These are phyloP conservation scores for Epichloe hybrida DNA, from an alignment of 2,329 filamentous ascomycete species.

Conservation along the genomic window DNA sequence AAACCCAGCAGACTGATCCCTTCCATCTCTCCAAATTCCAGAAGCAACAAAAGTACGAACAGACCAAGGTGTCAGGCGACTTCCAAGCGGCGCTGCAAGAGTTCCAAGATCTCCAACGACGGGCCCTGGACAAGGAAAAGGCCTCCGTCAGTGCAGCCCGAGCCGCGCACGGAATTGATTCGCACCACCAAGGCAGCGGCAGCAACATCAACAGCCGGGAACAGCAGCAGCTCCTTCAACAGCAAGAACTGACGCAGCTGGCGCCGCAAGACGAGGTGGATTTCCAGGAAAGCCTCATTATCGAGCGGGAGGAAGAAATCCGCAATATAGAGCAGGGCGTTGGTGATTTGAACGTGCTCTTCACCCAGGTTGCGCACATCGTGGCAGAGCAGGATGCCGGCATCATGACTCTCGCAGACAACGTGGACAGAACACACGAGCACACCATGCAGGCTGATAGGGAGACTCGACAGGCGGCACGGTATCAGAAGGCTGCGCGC, in stretches of 20 bases:
- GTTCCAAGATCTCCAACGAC: conserved; percentile 84
- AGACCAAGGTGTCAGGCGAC: conserved; percentile 86
- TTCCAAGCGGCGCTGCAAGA: conserved; percentile 81
- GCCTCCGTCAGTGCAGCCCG: conserved; percentile 74
- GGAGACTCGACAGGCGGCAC: conserved; percentile 71
- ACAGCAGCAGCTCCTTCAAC: conserved; percentile 41
- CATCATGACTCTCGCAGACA: conserved; percentile 80
- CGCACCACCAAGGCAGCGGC: conserved; percentile 8
- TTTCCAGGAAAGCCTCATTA: conserved; percentile 90
- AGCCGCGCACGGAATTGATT: conserved; percentile 55
- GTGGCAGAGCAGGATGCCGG: conserved; percentile 79
- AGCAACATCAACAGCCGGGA: conserved; percentile 15
- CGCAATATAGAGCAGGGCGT: conserved; percentile 95
- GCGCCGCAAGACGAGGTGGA: conserved; percentile 91
- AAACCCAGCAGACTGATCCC: background rate
- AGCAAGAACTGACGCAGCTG: conserved; percentile 64
- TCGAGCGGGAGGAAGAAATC: conserved; percentile 93
- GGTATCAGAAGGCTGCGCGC: conserved; percentile 90
- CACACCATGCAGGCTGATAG: conserved; percentile 76
- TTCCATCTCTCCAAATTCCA: conserved; percentile 40
- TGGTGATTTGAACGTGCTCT: conserved; percentile 88
- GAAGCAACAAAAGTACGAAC: conserved; percentile 93
- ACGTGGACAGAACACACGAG: conserved; percentile 69
- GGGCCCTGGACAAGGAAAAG: conserved; percentile 83
- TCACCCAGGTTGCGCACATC: conserved; percentile 95